These are phyloP conservation scores for Fusarium dimerum DNA, from an alignment of 2,329 filamentous ascomycete species.

Conservation along the genomic window DNA sequence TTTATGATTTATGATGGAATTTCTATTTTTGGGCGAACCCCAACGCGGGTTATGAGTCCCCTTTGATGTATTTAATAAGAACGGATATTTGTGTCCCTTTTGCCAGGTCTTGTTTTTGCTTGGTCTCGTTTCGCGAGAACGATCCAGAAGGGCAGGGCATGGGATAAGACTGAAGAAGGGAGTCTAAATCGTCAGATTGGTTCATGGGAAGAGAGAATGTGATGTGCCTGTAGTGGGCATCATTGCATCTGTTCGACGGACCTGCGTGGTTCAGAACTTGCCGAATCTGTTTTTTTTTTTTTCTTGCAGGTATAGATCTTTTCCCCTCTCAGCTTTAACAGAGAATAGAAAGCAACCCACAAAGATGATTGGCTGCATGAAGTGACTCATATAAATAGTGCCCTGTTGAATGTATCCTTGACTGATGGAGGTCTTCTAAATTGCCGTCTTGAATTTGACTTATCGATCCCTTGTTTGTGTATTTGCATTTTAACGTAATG, in stretches of 20 bases:
- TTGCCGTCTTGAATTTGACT: no score
- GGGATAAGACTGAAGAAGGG: conserved; percentile 7
- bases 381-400: background rate
- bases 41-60: conserved; percentile 12
- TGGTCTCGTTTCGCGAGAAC: conserved; percentile 11
- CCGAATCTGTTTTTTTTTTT: conserved; percentile 24
- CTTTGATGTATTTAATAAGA: conserved; percentile 26
- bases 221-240: no score
- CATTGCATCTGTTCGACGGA: background rate
- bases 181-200: conserved; percentile 22
- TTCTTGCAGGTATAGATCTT: conserved; percentile 27
- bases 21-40: conserved; percentile 10
- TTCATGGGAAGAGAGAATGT: conserved; percentile 13
- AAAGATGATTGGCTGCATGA: background rate
- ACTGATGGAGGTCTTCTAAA: background rate
- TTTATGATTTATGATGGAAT: conserved; percentile 28
- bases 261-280: conserved; percentile 18
- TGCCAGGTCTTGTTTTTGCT: conserved; percentile 10
- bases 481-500: no score
- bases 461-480: no score
- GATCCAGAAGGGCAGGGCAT: conserved; percentile 4
- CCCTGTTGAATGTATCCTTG: background rate
- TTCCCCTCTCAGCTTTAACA: conserved; percentile 23
- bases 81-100: conserved; percentile 15
- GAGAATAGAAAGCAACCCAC: conserved; percentile 27